These are phyloP conservation scores for Viridothelium virens DNA, from an alignment of 495 filamentous ascomycete genomes.

Conservation along the genomic window DNA sequence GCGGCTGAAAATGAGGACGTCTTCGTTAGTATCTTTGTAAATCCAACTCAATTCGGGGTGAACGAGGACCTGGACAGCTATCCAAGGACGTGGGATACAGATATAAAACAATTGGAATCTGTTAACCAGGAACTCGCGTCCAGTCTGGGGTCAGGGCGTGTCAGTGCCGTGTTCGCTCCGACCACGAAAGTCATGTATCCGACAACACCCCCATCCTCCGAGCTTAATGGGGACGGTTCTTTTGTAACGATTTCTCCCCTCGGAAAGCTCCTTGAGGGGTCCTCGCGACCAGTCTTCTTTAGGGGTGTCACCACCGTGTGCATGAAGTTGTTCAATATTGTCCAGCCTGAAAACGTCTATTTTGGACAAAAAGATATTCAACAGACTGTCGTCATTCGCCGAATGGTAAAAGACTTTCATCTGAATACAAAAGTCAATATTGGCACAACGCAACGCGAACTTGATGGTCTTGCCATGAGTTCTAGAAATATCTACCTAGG, in stretches of 20 bases:
- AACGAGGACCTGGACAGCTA: constrained; percentile 82
- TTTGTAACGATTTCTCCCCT: constrained; percentile 93
- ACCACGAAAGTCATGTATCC: constrained; percentile 83
- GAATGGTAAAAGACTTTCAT: constrained; percentile 82
- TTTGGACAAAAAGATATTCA: constrained; percentile 98
- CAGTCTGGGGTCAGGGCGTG: constrained; percentile 48
- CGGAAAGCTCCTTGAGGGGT: constrained; percentile 70
- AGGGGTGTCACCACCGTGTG: constrained; percentile 92
- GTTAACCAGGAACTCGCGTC: constrained; percentile 64
- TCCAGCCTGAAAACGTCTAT: constrained; percentile 78
- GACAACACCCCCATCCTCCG: constrained; percentile 69
- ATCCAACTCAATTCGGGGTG: constrained; percentile 91
- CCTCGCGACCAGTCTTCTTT: constrained; percentile 88
- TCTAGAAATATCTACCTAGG: constrained; percentile 92
- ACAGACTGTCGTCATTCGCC: constrained; percentile 82
- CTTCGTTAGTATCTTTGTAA: constrained; percentile 87
- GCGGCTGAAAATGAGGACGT: constrained; percentile 76
- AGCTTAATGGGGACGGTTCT: constrained; percentile 63
- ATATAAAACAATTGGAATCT: constrained; percentile 55
- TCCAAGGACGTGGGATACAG: constrained; percentile 80
- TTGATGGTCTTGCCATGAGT: constrained; percentile 85
- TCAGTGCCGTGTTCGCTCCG: constrained; percentile 79
- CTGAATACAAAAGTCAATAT: constrained; percentile 69
- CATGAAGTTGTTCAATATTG: constrained; percentile 94
- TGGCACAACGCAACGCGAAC: constrained; percentile 64